Percentiles rank a stretch among this genome's conserved stretches.
phyloP scores from a whole-genome alignment of 2,329 filamentous ascomycete species.

The Raffaelea arxii region DNA sequence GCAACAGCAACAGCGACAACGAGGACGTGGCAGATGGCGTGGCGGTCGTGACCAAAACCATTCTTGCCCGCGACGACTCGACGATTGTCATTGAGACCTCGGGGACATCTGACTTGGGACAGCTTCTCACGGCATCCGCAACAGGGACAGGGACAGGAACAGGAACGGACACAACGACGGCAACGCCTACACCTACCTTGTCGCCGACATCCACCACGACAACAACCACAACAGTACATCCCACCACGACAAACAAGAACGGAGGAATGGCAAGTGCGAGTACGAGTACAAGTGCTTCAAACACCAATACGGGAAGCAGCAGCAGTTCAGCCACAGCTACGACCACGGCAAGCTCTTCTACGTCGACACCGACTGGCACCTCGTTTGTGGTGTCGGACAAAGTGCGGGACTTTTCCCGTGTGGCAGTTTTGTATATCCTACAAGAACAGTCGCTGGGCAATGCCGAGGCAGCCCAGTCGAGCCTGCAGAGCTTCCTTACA shows the following conservation, averaged over 20 bases:
- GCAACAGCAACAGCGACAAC: background rate
- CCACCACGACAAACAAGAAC: background rate
- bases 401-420: conserved; percentile 53
- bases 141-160: conserved; percentile 12
- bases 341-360: conserved; percentile 15
- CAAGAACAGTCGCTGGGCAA: conserved; percentile 41
- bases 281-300: background rate
- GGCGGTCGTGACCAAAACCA: conserved; percentile 11
- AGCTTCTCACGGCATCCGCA: conserved; percentile 16
- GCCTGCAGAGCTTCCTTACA: conserved; percentile 46
- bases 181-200: conserved; percentile 14
- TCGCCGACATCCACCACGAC: conserved; percentile 16
- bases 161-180: conserved; percentile 21
- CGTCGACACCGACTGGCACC: conserved; percentile 21
- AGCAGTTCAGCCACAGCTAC: background rate
- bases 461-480: conserved; percentile 43
- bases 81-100: background rate
- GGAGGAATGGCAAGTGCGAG: background rate
- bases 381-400: conserved; percentile 45
- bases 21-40: conserved; percentile 6
- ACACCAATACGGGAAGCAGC: background rate
- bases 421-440: conserved; percentile 52
- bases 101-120: conserved; percentile 9
- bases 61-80: background rate
- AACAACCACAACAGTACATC: conserved; percentile 14